Evolutionary conservation across 495 filamentous ascomycete genomes (phyloP).

Genomic region (Aspergillus asperescens): DNA sequence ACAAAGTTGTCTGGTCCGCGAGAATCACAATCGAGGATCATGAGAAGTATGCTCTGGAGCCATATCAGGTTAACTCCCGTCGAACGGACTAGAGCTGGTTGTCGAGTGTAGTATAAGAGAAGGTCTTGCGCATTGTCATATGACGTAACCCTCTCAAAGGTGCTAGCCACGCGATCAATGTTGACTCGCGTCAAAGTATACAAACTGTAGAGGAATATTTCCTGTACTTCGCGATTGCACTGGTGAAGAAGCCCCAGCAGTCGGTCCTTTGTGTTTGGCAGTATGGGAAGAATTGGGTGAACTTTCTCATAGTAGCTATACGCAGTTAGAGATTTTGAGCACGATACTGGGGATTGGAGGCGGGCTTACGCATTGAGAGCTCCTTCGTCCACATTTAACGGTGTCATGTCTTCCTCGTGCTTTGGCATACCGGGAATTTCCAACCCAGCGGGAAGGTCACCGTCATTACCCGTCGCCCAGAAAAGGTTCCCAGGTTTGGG

Average conservation of each 20-base stretch:
- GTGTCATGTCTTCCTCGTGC: conserved; percentile 39
- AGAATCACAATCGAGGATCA: conserved; percentile 43
- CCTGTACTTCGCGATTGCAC: conserved; percentile 55
- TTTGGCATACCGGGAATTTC: conserved; percentile 36
- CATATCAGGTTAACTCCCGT: conserved; percentile 37
- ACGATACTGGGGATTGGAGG: background rate
- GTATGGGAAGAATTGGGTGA: conserved; percentile 68
- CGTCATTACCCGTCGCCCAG: conserved; percentile 36
- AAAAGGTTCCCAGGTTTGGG: conserved; percentile 37
- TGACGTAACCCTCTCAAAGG: conserved; percentile 38
- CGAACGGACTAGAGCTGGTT: conserved; percentile 35
- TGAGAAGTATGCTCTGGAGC: conserved; percentile 41
- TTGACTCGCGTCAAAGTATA: conserved; percentile 45
- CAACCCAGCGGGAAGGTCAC: conserved; percentile 32
- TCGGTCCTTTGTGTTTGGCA: conserved; percentile 60
- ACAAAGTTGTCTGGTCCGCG: conserved; percentile 44
- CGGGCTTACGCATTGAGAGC: conserved; percentile 39
- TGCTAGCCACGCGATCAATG: conserved; percentile 30
- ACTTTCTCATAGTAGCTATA: conserved; percentile 64
- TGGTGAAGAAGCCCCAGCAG: conserved; percentile 57
- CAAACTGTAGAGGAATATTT: conserved; percentile 67
- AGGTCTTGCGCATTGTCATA: conserved; percentile 41
- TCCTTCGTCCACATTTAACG: conserved; percentile 41
- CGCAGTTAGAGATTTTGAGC: conserved; percentile 16
- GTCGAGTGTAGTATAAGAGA: conserved; percentile 53